Evolutionary conservation across 2,329 filamentous ascomycete genomes (phyloP), one percentile per base, ranked within the genome.

Genomic region (Pyrenophora teres): DNA sequence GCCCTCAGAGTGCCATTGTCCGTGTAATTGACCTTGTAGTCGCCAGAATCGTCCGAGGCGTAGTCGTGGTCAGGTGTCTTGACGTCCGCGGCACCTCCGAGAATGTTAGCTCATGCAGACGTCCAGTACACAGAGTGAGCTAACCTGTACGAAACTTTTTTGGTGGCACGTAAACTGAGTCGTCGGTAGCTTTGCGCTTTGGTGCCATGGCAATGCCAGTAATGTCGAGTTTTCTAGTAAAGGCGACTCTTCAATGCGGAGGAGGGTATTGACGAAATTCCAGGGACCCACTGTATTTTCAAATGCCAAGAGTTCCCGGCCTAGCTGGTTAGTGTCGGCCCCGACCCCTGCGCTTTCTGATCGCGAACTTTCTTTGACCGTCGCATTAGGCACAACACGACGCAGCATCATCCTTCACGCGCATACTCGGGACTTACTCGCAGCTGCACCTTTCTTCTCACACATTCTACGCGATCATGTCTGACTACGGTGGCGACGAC

Each of bases 401-500:
- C 46, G 51, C 33, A 40, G 35, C 37, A 46, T 32, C 32, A 40
- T 44, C 37, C 41, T 30, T 4, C 39, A 44, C 43, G 35, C 38
- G 32, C 46, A 46, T 10, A 52, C 30, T 15, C 15, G n/a, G 23
- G 43, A 18, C 39, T 16, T 21, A 2, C 23, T 41, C 32, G 7
- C 21, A n/a, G 23, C 40, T 13, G 25, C 42, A 32, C 16, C 31
- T 40, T 23, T 42, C 10, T 31, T 31, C 25, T 48, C 13, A n/a
- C 8, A 37, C 32, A 32, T 15, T 23, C n/a, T 35, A 40, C 32
- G 49, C 54, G 40, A 66, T 19, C 31, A 79, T 79, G 77, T 77
- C 74, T 56, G 77, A 79, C 68, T 77, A 76, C 64, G 77, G 75
- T 57, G 76, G 74, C 58, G 74, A 69, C 56, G 76, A 70, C 41